Base-by-base conservation (phyloP, 768 basidiomycete species). In the Boletus pseudopeckii region DNA sequence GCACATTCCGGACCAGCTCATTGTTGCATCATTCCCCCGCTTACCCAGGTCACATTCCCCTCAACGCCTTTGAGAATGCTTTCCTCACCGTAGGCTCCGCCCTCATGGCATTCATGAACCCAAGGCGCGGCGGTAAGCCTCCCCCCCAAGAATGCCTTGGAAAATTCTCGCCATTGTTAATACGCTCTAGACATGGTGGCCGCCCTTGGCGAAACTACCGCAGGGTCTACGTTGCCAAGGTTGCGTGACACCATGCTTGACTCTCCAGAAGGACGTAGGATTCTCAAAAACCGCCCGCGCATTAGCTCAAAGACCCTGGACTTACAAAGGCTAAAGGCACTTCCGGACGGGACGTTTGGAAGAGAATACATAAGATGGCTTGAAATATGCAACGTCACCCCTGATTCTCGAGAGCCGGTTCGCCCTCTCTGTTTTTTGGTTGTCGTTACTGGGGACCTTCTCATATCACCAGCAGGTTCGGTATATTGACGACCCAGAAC, bases 401-500 rank as follows among this genome's bases (percentile, higher is more conserved):
- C 97, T 7, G 97, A 99, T 71, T 94, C 95, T 28, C 76, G 97
- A 56, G 89, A 90, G 62, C 89, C 92, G 3, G 96, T 98, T 53
- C 56, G 84, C 62, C 9, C 39, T 36, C 22, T 50, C n/a, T 32
- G n/a, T 4, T 18, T 13, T 4, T 11, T 28, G 10, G 15, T 47
- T 40, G 15, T 51, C 17, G 5, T 34, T 34, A 17, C 17, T 5
- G 22, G 26, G n/a, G 22, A 30, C 32, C 41, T 22, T 45, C 53
- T 55, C 50, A 55, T 26, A 36, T 10, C 20, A 9, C 32, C 8
- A 53, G 10, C 63, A 98, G 95, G 95, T 97, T 7, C 90, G 87
- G 59, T 98, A 98, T 65, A 87, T 98, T 52, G 83, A 89, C 65
- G 92, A 98, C 64, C 93, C 94, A 2, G 95, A 97, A 64, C 81